These are phyloP conservation scores for Taphrina confusa DNA, from an alignment of 1,139 yeast species.

Conservation along the genomic window DNA sequence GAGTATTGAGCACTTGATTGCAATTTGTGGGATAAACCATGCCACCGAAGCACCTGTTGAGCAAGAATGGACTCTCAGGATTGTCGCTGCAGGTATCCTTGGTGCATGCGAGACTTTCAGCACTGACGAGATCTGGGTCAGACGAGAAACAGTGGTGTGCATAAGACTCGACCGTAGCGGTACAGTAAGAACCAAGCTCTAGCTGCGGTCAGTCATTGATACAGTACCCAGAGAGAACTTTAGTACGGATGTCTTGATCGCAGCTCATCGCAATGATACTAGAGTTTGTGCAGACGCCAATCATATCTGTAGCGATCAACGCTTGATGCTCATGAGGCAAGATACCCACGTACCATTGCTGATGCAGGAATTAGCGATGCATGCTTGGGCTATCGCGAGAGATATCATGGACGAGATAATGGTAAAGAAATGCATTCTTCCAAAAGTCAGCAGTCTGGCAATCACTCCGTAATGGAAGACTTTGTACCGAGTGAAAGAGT, in stretches of 20 bases:
- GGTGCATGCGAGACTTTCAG: not conserved
- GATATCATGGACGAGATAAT: not conserved
- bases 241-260: conserved; percentile 8
- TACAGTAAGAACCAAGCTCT: conserved; percentile 9
- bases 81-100: conserved; percentile 13
- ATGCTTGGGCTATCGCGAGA: not conserved
- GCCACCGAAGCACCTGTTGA: conserved; percentile 14
- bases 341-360: not conserved
- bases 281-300: conserved; percentile 16
- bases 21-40: conserved; percentile 11
- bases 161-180: not conserved
- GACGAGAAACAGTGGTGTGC: not conserved
- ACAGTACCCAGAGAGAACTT: not conserved
- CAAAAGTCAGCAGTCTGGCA: no score
- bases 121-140: not conserved
- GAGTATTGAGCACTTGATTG: conserved; percentile 5
- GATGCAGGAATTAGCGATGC: not conserved
- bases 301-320: not conserved
- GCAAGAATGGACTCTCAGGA: not conserved
- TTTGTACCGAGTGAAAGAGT: no score
- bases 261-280: conserved; percentile 7
- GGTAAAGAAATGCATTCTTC: not conserved
- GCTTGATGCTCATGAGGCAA: not conserved
- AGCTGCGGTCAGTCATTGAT: not conserved
- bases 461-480: no score